A percentile compares a stretch with the other conserved stretches of the same genome.
Evolutionary conservation across 2,329 filamentous ascomycete species (phyloP).

Genomic region (Dactylella cylindrospora): DNA sequence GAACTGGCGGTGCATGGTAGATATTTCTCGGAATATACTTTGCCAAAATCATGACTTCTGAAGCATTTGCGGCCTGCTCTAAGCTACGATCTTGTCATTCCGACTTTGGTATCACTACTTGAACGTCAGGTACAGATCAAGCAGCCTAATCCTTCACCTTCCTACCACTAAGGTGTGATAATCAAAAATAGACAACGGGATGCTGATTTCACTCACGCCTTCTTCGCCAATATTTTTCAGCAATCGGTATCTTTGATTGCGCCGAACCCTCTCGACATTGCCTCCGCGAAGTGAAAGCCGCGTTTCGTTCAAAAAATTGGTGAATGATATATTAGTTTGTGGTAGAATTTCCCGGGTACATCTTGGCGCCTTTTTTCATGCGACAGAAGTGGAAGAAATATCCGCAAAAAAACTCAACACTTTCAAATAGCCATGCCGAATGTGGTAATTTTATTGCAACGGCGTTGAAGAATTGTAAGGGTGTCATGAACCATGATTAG

Average conservation of each 20-base stretch:
- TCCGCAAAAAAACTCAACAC: constrained; percentile 32
- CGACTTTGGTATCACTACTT: too few species aligned
- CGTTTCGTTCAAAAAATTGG: neutral
- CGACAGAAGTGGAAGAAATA: constrained; percentile 32
- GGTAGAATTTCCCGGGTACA: neutral
- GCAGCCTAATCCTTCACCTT: too few species aligned
- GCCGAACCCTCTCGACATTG: neutral
- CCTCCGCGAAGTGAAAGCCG: neutral
- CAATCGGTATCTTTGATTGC: constrained; percentile 2
- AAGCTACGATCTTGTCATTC: too few species aligned
- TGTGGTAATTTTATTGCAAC: constrained; percentile 10
- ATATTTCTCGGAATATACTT: neutral
- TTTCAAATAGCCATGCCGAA: too few species aligned
- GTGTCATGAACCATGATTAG: too few species aligned
- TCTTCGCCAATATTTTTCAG: constrained; percentile 2
- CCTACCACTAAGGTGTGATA: too few species aligned
- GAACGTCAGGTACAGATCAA: too few species aligned
- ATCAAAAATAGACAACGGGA: too few species aligned
- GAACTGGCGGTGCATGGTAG: neutral
- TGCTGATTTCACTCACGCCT: too few species aligned
- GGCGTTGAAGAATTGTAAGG: too few species aligned
- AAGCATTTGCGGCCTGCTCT: too few species aligned
- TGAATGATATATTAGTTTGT: neutral
- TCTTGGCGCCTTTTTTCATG: neutral
- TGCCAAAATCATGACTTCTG: constrained; percentile 11